Evolutionary conservation across 1,139 yeast genomes (phyloP).

Genomic region (Pichia sp.): DNA sequence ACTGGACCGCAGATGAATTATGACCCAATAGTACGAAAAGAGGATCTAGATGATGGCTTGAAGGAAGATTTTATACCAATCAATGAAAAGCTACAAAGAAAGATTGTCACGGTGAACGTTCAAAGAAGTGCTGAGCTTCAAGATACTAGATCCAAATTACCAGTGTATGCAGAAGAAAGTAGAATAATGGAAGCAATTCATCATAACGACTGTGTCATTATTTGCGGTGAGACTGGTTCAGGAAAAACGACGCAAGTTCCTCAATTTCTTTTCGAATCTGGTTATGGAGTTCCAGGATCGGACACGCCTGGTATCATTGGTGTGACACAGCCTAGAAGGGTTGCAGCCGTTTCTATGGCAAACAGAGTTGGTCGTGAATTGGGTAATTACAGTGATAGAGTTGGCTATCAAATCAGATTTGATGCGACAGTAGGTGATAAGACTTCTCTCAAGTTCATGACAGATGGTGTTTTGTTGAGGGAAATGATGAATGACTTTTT

Average conservation of each 20-base stretch:
- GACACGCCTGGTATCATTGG: slow-evolving; percentile 91
- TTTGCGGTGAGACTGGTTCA: slow-evolving; percentile 92
- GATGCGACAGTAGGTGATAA: slow-evolving; percentile 66
- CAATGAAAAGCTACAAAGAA: slow-evolving; percentile 50
- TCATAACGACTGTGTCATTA: slow-evolving; percentile 83
- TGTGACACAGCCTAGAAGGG: slow-evolving; percentile 95
- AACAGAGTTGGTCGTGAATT: slow-evolving; percentile 78
- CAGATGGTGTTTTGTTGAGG: slow-evolving; percentile 93
- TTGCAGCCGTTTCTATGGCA: slow-evolving; percentile 98
- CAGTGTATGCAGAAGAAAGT: slow-evolving; percentile 90
- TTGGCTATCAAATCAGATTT: slow-evolving; percentile 89
- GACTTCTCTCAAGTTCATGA: slow-evolving; percentile 92
- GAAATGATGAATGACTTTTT: slow-evolving; percentile 89
- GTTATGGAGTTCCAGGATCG: slow-evolving; percentile 65
- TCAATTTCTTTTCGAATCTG: slow-evolving; percentile 78
- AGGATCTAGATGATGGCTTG: slow-evolving; percentile 62
- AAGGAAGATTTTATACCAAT: slow-evolving; percentile 55
- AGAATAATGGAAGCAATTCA: slow-evolving; percentile 92
- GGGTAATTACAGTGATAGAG: slow-evolving; percentile 72
- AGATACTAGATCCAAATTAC: slow-evolving; percentile 61
- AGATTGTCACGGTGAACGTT: slow-evolving; percentile 66
- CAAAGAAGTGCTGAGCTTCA: slow-evolving; percentile 64
- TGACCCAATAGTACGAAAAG: slow-evolving; percentile 49
- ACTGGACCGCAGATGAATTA: slow-evolving; percentile 45
- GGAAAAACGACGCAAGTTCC: slow-evolving; percentile 81